Base-by-base conservation (phyloP, 1,284 basidiomycete genomes). In the Ceratobasidium sp. region DNA sequence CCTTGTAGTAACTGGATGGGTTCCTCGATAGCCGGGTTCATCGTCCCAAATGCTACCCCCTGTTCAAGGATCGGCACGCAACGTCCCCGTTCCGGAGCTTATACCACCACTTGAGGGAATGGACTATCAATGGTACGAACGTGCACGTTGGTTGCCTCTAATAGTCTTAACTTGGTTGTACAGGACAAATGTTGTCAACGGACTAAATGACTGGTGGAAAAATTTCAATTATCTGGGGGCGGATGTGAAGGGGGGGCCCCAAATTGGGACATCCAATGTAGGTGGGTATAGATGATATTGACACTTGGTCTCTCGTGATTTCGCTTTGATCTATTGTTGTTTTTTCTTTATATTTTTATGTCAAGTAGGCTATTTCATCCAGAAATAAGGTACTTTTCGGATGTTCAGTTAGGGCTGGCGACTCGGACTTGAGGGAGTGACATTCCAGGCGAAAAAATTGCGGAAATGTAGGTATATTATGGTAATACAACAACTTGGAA, bases 21-120 rank as follows among this genome's bases (percentile, higher is more conserved):
- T n/a, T n/a, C n/a, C n/a, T 17, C 17, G 8, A 40, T 40, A 8
- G 8, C 8, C 45, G 8, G 20, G 7, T 47, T 22, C 45, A 15
- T 22, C 7, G 5, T 15, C 5, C 20, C 60, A 27, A 40, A 17
- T 47, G n/a, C 27, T 22, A 10, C 13, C 6, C 35, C 17, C 42
- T 2, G 20, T 31, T 3, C 34, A 43, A 17, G 45, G 40, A 15
- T 25, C 60, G 10, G 12, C 31, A 32, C 10, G 25, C 20, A 35
- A 27, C 8, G 2, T 8, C 29, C 34, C 25, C 7, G 43, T 49
- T 32, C 60, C 60, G 27, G 60, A 64, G 25, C 60, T 64, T 27
- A 64, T 64, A 64, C 60, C 60, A 52, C 60, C 60, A 8, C 29
- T 64, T 40, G 60, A 64, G 29, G 60, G 60, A 15, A 64, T 64